Evolutionary conservation across 2,329 filamentous ascomycete species (phyloP).

Genomic region (Colletotrichum trifolii): DNA sequence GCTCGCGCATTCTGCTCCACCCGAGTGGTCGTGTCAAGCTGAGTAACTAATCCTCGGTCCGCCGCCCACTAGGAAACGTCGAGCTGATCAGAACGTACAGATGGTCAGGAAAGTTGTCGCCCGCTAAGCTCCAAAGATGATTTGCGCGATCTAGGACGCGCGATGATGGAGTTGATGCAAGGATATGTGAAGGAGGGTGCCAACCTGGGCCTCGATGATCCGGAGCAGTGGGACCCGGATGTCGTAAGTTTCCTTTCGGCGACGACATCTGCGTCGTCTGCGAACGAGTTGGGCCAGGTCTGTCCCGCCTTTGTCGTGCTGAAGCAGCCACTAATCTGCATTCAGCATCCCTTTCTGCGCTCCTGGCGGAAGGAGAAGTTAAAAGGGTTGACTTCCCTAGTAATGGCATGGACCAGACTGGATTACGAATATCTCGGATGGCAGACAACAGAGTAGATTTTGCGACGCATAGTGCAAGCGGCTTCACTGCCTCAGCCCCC

Average conservation of each 20-base stretch:
- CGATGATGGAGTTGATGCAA: slow-evolving; percentile 11
- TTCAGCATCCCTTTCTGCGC: slow-evolving; percentile 3
- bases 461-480: neutral
- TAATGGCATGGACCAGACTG: slow-evolving; percentile 10
- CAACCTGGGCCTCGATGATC: slow-evolving; percentile 7
- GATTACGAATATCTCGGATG: slow-evolving; percentile 16
- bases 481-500: too few relatives aligned
- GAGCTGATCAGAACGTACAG: slow-evolving; percentile 2
- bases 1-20: slow-evolving; percentile 7
- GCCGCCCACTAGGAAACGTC: neutral
- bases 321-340: slow-evolving; percentile 1
- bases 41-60: slow-evolving; percentile 2
- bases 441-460: slow-evolving; percentile 6
- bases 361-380: slow-evolving; percentile 17
- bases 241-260: slow-evolving; percentile 6
- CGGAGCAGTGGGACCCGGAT: slow-evolving; percentile 10
- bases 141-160: slow-evolving; percentile 3
- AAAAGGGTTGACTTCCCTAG: slow-evolving; percentile 11
- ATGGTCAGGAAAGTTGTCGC: slow-evolving; percentile 9
- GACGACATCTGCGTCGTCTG: slow-evolving; percentile 8
- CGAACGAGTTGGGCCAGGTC: slow-evolving; percentile 5
- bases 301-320: neutral
- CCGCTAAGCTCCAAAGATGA: slow-evolving; percentile 3
- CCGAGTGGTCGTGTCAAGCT: slow-evolving; percentile 7
- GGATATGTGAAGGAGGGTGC: slow-evolving; percentile 5